Conservation (phyloP, 116 monocot species). For the Cymodocea nodosa region DNA sequence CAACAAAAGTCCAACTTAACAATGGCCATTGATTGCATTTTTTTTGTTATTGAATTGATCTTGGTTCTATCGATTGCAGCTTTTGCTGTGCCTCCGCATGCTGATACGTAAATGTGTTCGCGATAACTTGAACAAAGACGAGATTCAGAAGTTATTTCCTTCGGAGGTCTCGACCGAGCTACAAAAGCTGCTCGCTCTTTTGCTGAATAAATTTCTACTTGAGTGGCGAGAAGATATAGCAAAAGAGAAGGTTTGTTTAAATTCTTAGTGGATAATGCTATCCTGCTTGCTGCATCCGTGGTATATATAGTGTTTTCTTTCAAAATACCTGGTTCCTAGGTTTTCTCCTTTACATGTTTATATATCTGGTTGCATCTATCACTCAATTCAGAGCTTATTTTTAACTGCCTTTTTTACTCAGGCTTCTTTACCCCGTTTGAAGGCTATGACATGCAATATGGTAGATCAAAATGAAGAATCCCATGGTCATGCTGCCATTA, state of each 20-base stretch:
- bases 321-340: too few relatives aligned
- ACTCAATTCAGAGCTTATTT: background rate
- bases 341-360: too few relatives aligned
- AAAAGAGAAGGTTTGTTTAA: conserved; percentile 47
- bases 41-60: background rate
- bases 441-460: conserved; percentile 47
- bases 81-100: conserved; percentile 83
- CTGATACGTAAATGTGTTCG: conserved; percentile 62
- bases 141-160: conserved; percentile 77
- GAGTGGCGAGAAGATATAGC: conserved; percentile 63
- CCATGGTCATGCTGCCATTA: conserved; percentile 22
- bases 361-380: too few relatives aligned
- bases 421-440: conserved; percentile 43
- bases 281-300: background rate
- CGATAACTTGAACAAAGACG: conserved; percentile 51
- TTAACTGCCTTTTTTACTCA: conserved; percentile 3
- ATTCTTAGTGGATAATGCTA: background rate
- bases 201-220: conserved; percentile 70
- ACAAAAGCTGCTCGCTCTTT: conserved; percentile 53
- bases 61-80: conserved; percentile 24
- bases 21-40: too few relatives aligned
- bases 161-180: conserved; percentile 71
- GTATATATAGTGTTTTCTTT: background rate
- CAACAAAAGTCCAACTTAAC: too few relatives aligned
- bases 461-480: conserved; percentile 28